Evolutionary conservation across 192 early-diverging fungal species (phyloP).

Genomic region (Backusella macrospora): DNA sequence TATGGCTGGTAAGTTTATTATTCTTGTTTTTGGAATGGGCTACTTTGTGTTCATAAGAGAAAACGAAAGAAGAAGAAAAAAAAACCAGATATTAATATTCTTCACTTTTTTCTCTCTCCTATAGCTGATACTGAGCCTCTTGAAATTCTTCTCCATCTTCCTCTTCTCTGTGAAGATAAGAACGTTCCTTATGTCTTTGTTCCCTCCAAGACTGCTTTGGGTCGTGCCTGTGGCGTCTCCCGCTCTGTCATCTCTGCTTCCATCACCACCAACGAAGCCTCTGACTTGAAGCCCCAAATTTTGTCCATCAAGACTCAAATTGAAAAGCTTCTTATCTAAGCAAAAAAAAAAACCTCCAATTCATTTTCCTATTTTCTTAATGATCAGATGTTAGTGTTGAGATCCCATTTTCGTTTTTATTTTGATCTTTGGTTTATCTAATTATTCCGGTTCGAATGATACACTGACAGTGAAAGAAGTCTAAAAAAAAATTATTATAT

Average conservation of each 20-base stretch:
- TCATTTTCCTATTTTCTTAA: background rate
- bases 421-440: background rate
- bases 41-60: background rate
- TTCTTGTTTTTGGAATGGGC: background rate
- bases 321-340: conserved; percentile 88
- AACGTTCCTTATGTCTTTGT: conserved; percentile 99
- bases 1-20: conserved; percentile 69
- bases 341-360: conserved; percentile 13
- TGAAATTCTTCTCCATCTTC: conserved; percentile 97
- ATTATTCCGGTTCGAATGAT: background rate
- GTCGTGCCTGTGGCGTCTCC: conserved; percentile 97
- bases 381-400: conserved; percentile 10
- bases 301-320: conserved; percentile 88
- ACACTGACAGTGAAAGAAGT: conserved; percentile 10
- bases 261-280: conserved; percentile 97
- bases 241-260: conserved; percentile 91
- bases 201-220: conserved; percentile 93
- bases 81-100: conserved; percentile 6
- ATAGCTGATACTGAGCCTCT: conserved; percentile 94
- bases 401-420: background rate
- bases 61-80: background rate
- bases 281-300: conserved; percentile 94
- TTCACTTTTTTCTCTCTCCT: background rate
- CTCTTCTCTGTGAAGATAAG: conserved; percentile 99
- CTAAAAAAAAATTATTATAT: background rate